Evolutionary conservation across 768 basidiomycete genomes (phyloP).

Genomic region (Naganishia onofrii): DNA sequence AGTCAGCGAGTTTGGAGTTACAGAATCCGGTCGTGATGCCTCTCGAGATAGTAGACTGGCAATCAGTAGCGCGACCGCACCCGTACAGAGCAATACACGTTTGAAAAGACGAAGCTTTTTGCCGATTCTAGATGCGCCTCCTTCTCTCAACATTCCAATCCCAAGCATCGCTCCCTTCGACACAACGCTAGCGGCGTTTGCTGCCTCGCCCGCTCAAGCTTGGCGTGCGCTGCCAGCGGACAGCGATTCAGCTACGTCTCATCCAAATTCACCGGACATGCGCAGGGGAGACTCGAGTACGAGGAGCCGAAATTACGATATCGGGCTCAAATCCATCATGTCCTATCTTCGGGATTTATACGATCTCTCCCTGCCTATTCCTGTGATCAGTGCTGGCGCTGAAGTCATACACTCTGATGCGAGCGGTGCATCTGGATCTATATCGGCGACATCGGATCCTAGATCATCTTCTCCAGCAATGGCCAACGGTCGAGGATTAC

Average conservation of each 20-base stretch:
- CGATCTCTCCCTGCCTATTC: constrained; percentile 72
- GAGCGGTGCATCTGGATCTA: constrained; percentile 26
- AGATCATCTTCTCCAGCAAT: constrained; percentile 28
- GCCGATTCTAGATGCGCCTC: constrained; percentile 67
- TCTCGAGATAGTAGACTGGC: constrained; percentile 2
- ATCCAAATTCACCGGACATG: constrained; percentile 3
- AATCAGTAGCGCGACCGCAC: neutral
- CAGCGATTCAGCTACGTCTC: neutral
- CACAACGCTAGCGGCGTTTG: constrained; percentile 40
- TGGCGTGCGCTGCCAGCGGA: neutral
- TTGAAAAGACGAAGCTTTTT: constrained; percentile 84
- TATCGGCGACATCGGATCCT: constrained; percentile 35
- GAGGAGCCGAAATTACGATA: constrained; percentile 34
- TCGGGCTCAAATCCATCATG: constrained; percentile 83
- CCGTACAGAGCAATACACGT: constrained; percentile 28
- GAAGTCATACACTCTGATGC: constrained; percentile 30
- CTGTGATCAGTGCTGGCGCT: constrained; percentile 62
- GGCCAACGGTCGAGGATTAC: constrained; percentile 16
- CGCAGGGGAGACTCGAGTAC: neutral
- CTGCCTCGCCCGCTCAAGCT: neutral
- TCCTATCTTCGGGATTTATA: constrained; percentile 94
- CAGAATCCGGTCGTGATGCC: neutral
- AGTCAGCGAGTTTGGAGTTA: constrained; percentile 27
- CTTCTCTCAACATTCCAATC: constrained; percentile 62
- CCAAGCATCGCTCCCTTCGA: constrained; percentile 66